These are phyloP conservation scores for Phyllosticta citrichinensis DNA, from an alignment of 2,329 filamentous ascomycete genomes.

Conservation along the genomic window DNA sequence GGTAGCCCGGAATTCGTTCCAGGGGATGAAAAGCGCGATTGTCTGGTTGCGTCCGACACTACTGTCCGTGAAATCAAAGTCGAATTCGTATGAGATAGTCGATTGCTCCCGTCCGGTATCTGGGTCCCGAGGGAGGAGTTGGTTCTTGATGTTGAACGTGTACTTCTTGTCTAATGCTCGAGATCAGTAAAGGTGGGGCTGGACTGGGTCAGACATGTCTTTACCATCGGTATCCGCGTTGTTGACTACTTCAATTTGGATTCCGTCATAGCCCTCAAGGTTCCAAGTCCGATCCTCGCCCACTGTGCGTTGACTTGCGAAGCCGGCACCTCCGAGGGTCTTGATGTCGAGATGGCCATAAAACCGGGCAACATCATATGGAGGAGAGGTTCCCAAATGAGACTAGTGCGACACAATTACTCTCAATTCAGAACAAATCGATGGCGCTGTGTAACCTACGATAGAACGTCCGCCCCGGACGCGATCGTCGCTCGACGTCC, in stretches of 20 bases:
- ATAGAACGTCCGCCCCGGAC: conserved; percentile 65
- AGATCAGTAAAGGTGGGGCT: background rate
- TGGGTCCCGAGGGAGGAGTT: conserved; percentile 44
- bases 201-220: background rate
- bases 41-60: background rate
- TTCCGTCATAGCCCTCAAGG: conserved; percentile 51
- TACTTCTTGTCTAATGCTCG: conserved; percentile 47
- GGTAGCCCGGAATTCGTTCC: conserved; percentile 57
- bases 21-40: conserved; percentile 45
- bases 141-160: conserved; percentile 66
- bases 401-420: conserved; percentile 27
- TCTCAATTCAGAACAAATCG: background rate
- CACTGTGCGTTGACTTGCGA: conserved; percentile 65
- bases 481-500: conserved; percentile 63
- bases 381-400: conserved; percentile 32
- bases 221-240: conserved; percentile 13
- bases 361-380: conserved; percentile 42
- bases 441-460: conserved; percentile 21
- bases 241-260: conserved; percentile 42
- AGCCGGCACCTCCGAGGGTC: conserved; percentile 69
- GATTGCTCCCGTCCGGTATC: conserved; percentile 61
- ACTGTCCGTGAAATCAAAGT: conserved; percentile 38
- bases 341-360: conserved; percentile 61
- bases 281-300: conserved; percentile 51
- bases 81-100: conserved; percentile 63